phyloP scores from a whole-genome alignment of 805 yeast species.

The Monosporozyma aquatica region DNA sequence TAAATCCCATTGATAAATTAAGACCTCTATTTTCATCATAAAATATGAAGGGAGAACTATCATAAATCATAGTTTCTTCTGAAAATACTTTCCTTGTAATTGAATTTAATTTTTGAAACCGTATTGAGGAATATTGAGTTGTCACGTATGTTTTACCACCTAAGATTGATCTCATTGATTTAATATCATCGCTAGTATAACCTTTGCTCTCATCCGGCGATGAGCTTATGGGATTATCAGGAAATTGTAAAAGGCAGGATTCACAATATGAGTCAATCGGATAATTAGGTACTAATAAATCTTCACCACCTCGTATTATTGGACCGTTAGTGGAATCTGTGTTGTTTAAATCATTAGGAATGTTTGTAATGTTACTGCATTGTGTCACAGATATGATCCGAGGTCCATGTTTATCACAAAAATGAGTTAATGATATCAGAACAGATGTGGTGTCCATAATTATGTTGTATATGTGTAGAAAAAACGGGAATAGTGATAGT shows the following conservation, averaged over 20 bases:
- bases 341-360: not conserved
- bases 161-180: slow-evolving; percentile 29
- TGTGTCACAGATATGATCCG: slow-evolving; percentile 58
- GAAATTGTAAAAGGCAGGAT: slow-evolving; percentile 50
- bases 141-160: slow-evolving; percentile 34
- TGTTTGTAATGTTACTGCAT: not conserved
- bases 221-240: slow-evolving; percentile 30
- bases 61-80: slow-evolving; percentile 55
- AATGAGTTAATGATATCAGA: slow-evolving; percentile 48
- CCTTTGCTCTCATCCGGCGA: too few relatives aligned
- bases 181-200: slow-evolving; percentile 6
- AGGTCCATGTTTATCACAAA: slow-evolving; percentile 76
- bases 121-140: slow-evolving; percentile 50
- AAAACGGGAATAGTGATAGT: too few relatives aligned
- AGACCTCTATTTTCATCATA: slow-evolving; percentile 57
- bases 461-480: too few relatives aligned
- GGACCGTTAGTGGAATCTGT: not conserved
- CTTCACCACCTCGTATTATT: slow-evolving; percentile 11
- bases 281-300: slow-evolving; percentile 32
- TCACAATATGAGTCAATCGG: slow-evolving; percentile 45
- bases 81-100: slow-evolving; percentile 56
- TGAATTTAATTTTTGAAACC: slow-evolving; percentile 48
- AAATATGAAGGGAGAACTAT: slow-evolving; percentile 50
- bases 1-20: slow-evolving; percentile 51
- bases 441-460: slow-evolving; percentile 8